Evolutionary conservation across 139 green algal genomes (phyloP).

Genomic region (Trebouxia sp.): DNA sequence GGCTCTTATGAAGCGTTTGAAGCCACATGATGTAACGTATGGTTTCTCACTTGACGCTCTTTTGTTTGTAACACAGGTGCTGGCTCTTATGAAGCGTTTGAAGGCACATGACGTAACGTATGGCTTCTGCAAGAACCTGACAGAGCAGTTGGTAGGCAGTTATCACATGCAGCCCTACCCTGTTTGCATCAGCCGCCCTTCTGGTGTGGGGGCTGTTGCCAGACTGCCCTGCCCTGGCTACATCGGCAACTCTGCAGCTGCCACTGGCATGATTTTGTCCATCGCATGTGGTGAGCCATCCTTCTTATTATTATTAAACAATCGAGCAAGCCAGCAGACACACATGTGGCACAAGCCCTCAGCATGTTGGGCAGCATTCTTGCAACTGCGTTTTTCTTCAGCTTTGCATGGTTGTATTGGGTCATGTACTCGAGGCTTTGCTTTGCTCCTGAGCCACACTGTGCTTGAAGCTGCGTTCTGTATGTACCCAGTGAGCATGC

Average conservation of each 20-base stretch:
- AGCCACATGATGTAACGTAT: too few relatives aligned
- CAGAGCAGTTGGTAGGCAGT: constrained; percentile 5
- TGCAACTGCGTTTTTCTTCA: too few relatives aligned
- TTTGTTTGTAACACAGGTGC: not conserved
- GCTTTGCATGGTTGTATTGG: too few relatives aligned
- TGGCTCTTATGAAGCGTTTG: not conserved
- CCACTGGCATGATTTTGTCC: constrained; percentile 20
- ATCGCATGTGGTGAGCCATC: not conserved
- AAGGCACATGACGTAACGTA: constrained; percentile 23
- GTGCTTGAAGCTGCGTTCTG: not conserved
- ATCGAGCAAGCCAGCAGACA: too few relatives aligned
- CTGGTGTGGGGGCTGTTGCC: not conserved
- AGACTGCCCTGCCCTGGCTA: constrained; percentile 4
- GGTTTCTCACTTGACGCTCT: too few relatives aligned
- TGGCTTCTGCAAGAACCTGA: constrained; percentile 27
- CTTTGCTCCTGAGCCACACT: constrained; percentile 8
- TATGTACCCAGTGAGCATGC: too few relatives aligned
- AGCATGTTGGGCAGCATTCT: too few relatives aligned
- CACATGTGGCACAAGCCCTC: too few relatives aligned
- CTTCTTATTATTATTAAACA: too few relatives aligned
- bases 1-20: not conserved
- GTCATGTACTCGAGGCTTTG: not conserved
- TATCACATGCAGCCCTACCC: not conserved
- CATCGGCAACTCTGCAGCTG: constrained; percentile 27
- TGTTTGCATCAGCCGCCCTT: constrained; percentile 21